Evolutionary conservation across 2,329 filamentous ascomycete species (phyloP).

Genomic region (Chalaropsis ovoidea): DNA sequence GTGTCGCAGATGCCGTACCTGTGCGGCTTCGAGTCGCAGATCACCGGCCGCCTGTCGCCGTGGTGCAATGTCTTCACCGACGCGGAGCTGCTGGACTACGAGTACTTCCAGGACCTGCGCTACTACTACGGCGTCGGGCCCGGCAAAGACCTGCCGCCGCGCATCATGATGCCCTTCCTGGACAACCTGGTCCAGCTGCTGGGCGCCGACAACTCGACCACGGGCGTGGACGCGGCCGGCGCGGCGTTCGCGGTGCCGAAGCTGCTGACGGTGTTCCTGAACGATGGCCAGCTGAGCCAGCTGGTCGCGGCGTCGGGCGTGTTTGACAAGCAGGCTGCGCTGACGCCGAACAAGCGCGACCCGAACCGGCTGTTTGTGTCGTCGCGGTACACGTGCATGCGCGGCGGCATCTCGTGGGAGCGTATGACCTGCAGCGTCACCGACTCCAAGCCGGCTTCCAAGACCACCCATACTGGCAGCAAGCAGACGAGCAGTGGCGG

Average conservation of each 20-base stretch:
- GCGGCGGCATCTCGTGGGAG: slow-evolving; percentile 56
- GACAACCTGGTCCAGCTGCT: slow-evolving; percentile 45
- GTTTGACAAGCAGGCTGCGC: slow-evolving; percentile 45
- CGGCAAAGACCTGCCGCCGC: slow-evolving; percentile 43
- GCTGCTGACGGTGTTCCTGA: slow-evolving; percentile 52
- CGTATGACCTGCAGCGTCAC: slow-evolving; percentile 43
- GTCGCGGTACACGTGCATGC: slow-evolving; percentile 50
- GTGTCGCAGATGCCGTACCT: slow-evolving; percentile 53
- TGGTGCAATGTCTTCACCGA: slow-evolving; percentile 55
- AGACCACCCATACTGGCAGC: slow-evolving; percentile 13
- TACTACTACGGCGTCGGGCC: slow-evolving; percentile 58
- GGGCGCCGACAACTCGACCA: slow-evolving; percentile 41
- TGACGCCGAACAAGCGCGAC: slow-evolving; percentile 41
- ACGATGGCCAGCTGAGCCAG: slow-evolving; percentile 57
- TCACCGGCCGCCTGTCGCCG: slow-evolving; percentile 49
- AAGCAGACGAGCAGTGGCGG: slow-evolving; percentile 14
- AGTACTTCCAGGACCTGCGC: slow-evolving; percentile 57
- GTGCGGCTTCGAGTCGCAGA: slow-evolving; percentile 62
- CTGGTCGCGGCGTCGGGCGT: slow-evolving; percentile 50
- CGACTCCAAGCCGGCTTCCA: slow-evolving; percentile 11
- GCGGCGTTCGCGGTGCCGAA: slow-evolving; percentile 43
- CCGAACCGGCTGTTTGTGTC: slow-evolving; percentile 44
- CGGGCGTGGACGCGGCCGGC: slow-evolving; percentile 40
- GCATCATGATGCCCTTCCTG: slow-evolving; percentile 53
- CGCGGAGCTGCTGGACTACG: slow-evolving; percentile 52